These are phyloP conservation scores for Cryptosporidium tyzzeri DNA, from an alignment of 169 alveolate genomes.

Conservation along the genomic window DNA sequence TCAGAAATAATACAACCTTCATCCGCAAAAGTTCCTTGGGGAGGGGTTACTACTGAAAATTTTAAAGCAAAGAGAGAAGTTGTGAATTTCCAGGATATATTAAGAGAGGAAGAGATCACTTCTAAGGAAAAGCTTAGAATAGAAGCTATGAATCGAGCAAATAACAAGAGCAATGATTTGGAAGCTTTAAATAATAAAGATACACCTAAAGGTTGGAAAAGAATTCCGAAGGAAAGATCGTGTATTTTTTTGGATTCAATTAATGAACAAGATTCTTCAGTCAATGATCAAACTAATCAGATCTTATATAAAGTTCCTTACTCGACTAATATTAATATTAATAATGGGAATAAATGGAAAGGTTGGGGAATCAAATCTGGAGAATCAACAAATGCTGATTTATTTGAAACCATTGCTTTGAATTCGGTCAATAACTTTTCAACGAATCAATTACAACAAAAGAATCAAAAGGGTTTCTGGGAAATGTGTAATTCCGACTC, in stretches of 20 bases:
- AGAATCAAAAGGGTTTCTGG: conserved; percentile 39
- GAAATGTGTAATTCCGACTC: conserved; percentile 18
- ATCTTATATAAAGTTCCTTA: neutral
- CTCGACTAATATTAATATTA: neutral
- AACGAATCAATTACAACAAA: neutral
- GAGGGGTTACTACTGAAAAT: neutral
- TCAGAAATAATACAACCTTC: neutral
- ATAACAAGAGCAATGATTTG: no score
- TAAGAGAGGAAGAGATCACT: conserved; percentile 16
- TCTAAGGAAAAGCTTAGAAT: neutral
- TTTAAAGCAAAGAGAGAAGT: neutral
- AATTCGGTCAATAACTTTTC: neutral
- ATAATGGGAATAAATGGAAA: conserved; percentile 32
- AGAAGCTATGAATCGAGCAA: neutral
- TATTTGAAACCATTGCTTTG: neutral
- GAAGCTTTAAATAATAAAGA: neutral
- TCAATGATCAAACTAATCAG: neutral
- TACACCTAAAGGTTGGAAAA: conserved; percentile 45
- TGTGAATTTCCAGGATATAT: conserved; percentile 13
- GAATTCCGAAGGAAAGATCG: neutral
- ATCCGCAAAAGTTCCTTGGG: conserved; percentile 12
- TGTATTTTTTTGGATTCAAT: neutral
- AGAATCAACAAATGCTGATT: neutral
- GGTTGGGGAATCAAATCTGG: conserved; percentile 45
- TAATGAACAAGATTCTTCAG: neutral